A percentile compares a stretch with the other conserved stretches of the same genome.
phyloP scores from a whole-genome alignment of 2,329 filamentous ascomycete species.

The Cytospora chrysosperma region DNA sequence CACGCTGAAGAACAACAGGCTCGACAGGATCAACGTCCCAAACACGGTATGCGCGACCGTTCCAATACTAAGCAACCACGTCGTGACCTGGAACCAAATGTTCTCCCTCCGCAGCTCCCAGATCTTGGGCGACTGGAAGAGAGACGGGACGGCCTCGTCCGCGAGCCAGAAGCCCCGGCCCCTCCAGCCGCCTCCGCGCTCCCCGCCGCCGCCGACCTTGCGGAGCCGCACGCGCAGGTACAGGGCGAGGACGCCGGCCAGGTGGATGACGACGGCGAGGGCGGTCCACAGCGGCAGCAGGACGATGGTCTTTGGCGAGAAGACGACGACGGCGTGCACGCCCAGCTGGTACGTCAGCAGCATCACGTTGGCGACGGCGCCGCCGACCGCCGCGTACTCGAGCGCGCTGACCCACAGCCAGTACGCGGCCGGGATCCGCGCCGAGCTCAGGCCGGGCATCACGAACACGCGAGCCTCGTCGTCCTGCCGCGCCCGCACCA shows the following conservation, averaged over 20 bases:
- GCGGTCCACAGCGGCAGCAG: conserved; percentile 31
- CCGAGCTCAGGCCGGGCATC: neutral
- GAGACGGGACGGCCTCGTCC: neutral
- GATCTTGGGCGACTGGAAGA: neutral
- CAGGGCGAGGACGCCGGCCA: neutral
- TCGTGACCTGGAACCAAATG: neutral
- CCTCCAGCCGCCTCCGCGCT: neutral
- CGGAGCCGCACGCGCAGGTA: neutral
- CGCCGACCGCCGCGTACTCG: conserved; percentile 14
- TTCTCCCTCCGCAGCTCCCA: neutral
- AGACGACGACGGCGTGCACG: conserved; percentile 29
- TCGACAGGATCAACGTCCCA: neutral
- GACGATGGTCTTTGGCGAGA: conserved; percentile 28
- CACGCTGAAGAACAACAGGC: neutral
- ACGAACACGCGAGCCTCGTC: neutral
- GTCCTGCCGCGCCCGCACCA: neutral
- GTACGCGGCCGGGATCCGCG: neutral
- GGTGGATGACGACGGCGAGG: conserved; percentile 25
- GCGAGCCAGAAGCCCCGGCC: neutral
- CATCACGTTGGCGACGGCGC: conserved; percentile 27
- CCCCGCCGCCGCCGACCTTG: too few relatives aligned
- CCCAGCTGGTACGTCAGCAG: conserved; percentile 30
- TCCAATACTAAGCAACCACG: neutral
- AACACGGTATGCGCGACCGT: neutral
- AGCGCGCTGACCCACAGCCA: neutral